phyloP scores from a whole-genome alignment of 2,329 filamentous ascomycete genomes.

The Phoma sp. region DNA sequence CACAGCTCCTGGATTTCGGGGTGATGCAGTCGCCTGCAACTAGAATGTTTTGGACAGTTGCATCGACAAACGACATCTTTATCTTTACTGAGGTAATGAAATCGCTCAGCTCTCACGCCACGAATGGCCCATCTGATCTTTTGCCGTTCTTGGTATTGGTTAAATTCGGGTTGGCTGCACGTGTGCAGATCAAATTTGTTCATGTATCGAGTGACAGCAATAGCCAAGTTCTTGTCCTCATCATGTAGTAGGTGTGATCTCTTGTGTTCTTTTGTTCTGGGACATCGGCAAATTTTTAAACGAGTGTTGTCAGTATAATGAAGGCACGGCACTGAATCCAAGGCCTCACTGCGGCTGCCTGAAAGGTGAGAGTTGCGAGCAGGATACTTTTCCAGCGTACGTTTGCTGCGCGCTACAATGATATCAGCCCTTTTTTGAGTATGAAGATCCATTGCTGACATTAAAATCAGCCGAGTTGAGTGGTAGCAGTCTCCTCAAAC shows the following conservation, averaged over 20 bases:
- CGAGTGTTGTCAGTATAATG: not conserved
- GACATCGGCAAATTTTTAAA: not conserved
- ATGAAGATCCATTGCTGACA: not conserved
- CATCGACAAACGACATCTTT: conserved; percentile 30
- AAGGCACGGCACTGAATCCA: not conserved
- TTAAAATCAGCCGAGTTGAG: not conserved
- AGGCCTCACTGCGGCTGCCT: not conserved
- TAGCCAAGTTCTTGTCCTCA: not conserved
- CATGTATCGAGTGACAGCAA: conserved; percentile 22
- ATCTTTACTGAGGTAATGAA: conserved; percentile 22
- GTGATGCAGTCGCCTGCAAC: conserved; percentile 8
- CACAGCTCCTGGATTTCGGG: conserved; percentile 24
- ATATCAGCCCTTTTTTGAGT: not conserved
- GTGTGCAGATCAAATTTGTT: conserved; percentile 8
- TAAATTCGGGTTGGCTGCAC: conserved; percentile 4
- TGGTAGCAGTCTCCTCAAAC: too few relatives aligned
- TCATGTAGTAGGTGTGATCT: not conserved
- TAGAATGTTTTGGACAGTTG: not conserved
- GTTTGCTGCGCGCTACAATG: conserved; percentile 16
- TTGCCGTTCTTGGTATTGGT: not conserved
- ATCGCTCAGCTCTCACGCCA: not conserved
- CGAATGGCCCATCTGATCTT: not conserved
- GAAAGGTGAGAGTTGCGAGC: not conserved
- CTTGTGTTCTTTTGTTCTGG: not conserved
- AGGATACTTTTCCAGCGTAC: conserved; percentile 5